These are phyloP conservation scores for Moesziomyces parantarcticus DNA, from an alignment of 1,284 basidiomycete genomes.

Conservation along the genomic window DNA sequence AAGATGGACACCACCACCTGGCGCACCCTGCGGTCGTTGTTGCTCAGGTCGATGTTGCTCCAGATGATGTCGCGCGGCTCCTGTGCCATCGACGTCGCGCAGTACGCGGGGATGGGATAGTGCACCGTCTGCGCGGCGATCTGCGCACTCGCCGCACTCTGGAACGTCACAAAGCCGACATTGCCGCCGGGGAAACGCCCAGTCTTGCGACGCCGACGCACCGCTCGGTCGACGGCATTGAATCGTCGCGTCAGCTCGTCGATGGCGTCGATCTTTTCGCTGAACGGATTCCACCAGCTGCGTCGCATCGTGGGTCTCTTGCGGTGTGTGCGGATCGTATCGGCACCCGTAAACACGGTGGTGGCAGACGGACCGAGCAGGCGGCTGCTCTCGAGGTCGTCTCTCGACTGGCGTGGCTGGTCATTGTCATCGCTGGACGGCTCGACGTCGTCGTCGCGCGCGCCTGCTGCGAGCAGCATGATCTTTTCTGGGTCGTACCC, in stretches of 20 bases:
- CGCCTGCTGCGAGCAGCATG: conserved; percentile 42
- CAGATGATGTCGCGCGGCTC: conserved; percentile 97
- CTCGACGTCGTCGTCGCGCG: conserved; percentile 23
- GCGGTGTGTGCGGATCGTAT: conserved; percentile 36
- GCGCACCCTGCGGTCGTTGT: conserved; percentile 60
- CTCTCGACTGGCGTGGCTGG: neutral
- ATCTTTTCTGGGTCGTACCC: conserved; percentile 75
- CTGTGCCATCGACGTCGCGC: conserved; percentile 73
- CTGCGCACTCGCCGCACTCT: conserved; percentile 93
- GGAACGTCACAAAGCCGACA: conserved; percentile 95
- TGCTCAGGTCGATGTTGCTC: conserved; percentile 81
- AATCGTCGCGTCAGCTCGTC: conserved; percentile 57
- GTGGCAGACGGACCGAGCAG: conserved; percentile 11
- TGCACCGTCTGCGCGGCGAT: conserved; percentile 88
- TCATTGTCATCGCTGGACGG: conserved; percentile 14
- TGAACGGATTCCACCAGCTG: conserved; percentile 54
- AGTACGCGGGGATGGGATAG: conserved; percentile 63
- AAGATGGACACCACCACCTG: conserved; percentile 70
- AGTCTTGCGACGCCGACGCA: conserved; percentile 33
- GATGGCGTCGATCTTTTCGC: conserved; percentile 57
- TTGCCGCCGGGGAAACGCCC: conserved; percentile 71
- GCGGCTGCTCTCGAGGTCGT: conserved; percentile 16
- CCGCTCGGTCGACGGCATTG: conserved; percentile 53
- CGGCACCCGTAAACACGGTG: conserved; percentile 32
- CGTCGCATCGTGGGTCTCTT: conserved; percentile 47